Conservation (phyloP, 306 rosid genomes). For the Astragalus membranaceus region DNA sequence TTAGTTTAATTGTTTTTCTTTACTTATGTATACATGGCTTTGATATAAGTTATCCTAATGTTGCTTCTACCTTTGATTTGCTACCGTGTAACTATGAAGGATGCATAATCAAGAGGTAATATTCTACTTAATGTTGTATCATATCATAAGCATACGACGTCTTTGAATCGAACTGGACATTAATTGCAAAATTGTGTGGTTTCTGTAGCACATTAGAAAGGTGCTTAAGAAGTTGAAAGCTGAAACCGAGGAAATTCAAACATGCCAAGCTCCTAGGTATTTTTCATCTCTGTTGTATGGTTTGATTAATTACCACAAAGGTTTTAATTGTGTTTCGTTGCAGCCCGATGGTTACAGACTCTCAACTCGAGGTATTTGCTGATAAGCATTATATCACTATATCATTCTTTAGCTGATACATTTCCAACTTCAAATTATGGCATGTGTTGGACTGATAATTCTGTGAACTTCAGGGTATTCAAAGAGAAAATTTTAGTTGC, state of each 20-base stretch:
- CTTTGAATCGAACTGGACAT: background rate
- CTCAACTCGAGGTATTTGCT: constrained; percentile 46
- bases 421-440: background rate
- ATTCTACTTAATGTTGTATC: background rate
- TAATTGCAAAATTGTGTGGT: background rate
- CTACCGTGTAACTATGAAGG: constrained; percentile 24
- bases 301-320: background rate
- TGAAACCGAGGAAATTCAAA: constrained; percentile 23
- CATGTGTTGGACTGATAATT: background rate
- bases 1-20: no score
- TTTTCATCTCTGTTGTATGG: background rate
- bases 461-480: constrained; percentile 35
- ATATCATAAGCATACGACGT: background rate
- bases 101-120: constrained; percentile 55
- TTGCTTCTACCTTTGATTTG: background rate
- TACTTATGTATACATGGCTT: no score
- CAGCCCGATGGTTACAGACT: constrained; percentile 33
- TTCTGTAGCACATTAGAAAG: constrained; percentile 36
- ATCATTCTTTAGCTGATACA: background rate
- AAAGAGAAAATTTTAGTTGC: constrained; percentile 31
- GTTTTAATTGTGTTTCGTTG: constrained; percentile 1
- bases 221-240: constrained; percentile 30
- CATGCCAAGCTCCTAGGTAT: constrained; percentile 36
- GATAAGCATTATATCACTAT: background rate
- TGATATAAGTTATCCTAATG: background rate